phyloP scores from a whole-genome alignment of 73 alveolate genomes.

The Paramecium octaurelia region DNA sequence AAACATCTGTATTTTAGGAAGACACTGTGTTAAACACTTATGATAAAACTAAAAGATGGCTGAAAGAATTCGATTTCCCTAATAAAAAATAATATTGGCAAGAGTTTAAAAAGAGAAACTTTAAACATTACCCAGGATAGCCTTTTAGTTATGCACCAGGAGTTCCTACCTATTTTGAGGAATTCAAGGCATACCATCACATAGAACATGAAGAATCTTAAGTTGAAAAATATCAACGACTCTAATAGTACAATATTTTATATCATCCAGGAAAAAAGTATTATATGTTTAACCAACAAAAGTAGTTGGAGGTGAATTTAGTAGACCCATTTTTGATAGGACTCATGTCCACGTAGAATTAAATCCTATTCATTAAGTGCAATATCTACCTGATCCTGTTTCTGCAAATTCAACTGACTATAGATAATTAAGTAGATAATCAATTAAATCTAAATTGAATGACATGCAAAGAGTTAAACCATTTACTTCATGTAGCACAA shows the following conservation, averaged over 20 bases:
- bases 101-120: not conserved
- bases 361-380: constrained; percentile 41
- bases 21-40: constrained; percentile 31
- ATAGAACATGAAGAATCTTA: constrained; percentile 15
- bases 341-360: not conserved
- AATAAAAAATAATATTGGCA: constrained; percentile 26
- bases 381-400: not conserved
- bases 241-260: not conserved
- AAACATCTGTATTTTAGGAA: not conserved
- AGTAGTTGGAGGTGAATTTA: not conserved
- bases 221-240: constrained; percentile 12
- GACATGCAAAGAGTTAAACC: constrained; percentile 31
- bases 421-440: not conserved
- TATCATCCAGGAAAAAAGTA: not conserved
- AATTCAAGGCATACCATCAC: constrained; percentile 20
- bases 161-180: constrained; percentile 3
- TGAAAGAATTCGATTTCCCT: constrained; percentile 41
- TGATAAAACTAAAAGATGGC: constrained; percentile 50
- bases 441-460: not conserved
- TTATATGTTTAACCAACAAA: not conserved
- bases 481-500: not conserved
- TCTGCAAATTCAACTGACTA: not conserved
- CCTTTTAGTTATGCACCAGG: constrained; percentile 29
- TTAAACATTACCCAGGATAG: constrained; percentile 23
- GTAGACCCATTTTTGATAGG: constrained; percentile 22